Percentiles rank a stretch among this genome's conserved stretches.
Evolutionary conservation across 2,329 filamentous ascomycete species (phyloP).

Genomic region (Amylocarpus encephaloides): DNA sequence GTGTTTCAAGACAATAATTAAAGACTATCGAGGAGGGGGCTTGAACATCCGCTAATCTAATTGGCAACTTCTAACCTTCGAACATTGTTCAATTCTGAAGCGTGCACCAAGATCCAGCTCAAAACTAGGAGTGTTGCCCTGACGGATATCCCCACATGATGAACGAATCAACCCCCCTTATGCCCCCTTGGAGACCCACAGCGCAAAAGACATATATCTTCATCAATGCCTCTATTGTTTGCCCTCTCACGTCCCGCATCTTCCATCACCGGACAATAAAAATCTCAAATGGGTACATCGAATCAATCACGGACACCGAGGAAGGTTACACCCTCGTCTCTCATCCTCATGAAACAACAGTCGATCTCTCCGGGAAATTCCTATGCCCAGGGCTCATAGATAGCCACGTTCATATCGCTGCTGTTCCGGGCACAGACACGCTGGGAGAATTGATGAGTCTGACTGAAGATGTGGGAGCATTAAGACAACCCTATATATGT

Average conservation of each 20-base stretch:
- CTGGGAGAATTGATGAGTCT: slow-evolving; percentile 3
- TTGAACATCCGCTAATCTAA: too few relatives aligned
- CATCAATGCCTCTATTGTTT: slow-evolving; percentile 39
- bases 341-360: slow-evolving; percentile 1
- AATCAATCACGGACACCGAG: not conserved
- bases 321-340: not conserved
- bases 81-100: too few relatives aligned
- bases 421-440: slow-evolving; percentile 36
- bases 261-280: slow-evolving; percentile 29
- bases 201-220: slow-evolving; percentile 24
- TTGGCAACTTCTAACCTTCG: too few relatives aligned
- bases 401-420: slow-evolving; percentile 41
- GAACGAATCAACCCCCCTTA: not conserved
- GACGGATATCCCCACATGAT: not conserved
- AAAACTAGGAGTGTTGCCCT: too few relatives aligned
- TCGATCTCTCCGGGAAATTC: slow-evolving; percentile 39
- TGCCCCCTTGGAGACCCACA: slow-evolving; percentile 1
- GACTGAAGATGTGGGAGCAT: not conserved
- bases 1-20: too few relatives aligned
- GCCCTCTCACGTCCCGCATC: slow-evolving; percentile 33
- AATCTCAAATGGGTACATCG: slow-evolving; percentile 32
- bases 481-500: slow-evolving; percentile 41
- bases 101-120: too few relatives aligned
- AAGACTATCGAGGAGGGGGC: too few relatives aligned
- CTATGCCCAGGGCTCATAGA: slow-evolving; percentile 46